Base-by-base conservation (phyloP, 2,329 filamentous ascomycete genomes). In the Phialemonium atrogriseum region DNA sequence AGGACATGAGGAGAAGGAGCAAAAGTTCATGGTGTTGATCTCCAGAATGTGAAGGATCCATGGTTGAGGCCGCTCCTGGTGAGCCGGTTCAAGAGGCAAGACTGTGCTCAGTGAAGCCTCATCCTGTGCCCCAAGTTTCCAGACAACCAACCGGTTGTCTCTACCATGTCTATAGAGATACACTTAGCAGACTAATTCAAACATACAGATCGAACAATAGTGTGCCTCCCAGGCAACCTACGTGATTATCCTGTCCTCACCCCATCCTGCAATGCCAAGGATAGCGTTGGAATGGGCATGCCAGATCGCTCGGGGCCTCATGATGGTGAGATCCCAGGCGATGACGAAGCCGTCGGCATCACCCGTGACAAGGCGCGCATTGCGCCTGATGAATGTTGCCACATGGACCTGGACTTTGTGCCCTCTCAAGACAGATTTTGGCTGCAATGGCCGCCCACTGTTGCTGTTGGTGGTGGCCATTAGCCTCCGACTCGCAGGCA, bases 21-120 rank as follows among this genome's bases (percentile, higher is more conserved):
- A 98, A 53, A 96, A 98, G 51, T 96, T 98, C 61, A 96, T 73
- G 2, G 89, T 86, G 50, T 95, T 95, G 25, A 96, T 86, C 5
- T 83, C 68, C 5, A 98, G 62, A 4, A 84, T 72, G 55, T 94
- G 75, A 14, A 94, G 56, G n/a, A 95, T 62, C 86, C 85, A 94
- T 18, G 91, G 91, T 46, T 79, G 70, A 12, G 69, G 72, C 41
- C 61, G 70, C 30, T 54, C 55, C 27, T 55, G 58, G 17, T 53
- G 55, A 2, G 52, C 61, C 27, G 61, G 58, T 39, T 93, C 84
- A 19, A 89, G 70, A 0, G 89, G 89, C 10, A 93, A 62, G 7
- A 62, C 62, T 20, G 68, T 79, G 46, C 79, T 83, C 41, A 94
- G 63, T 11, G 62, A 54, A 14, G 65, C 54, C 47, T 91, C 81